These are phyloP conservation scores for Amniculicola lignicola DNA, from an alignment of 495 filamentous ascomycete genomes.

Conservation along the genomic window DNA sequence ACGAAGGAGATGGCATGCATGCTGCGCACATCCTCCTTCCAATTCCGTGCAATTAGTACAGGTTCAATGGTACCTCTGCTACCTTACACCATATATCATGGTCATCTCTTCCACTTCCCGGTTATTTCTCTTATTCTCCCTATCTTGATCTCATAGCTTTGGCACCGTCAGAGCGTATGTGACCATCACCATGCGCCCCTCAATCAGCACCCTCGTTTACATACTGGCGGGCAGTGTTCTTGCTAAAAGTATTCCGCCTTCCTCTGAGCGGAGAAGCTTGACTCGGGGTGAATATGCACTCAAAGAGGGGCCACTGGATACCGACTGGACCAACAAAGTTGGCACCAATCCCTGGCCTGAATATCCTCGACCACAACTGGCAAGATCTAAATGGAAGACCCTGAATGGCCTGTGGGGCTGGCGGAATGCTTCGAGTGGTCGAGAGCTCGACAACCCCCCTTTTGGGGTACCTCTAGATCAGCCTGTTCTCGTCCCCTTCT, in stretches of 20 bases:
- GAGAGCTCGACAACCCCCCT: conserved; percentile 47
- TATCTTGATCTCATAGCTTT: background rate
- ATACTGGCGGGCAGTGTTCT: background rate
- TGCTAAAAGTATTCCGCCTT: conserved; percentile 1
- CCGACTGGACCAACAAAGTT: conserved; percentile 60
- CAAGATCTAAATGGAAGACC: conserved; percentile 57
- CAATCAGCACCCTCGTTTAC: background rate
- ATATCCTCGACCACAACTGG: conserved; percentile 61
- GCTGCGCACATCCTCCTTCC: too few relatives aligned
- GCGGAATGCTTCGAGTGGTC: conserved; percentile 44
- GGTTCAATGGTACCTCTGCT: background rate
- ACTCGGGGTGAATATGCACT: conserved; percentile 33
- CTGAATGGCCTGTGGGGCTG: conserved; percentile 69
- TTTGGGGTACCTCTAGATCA: conserved; percentile 43
- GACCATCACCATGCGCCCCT: conserved; percentile 3
- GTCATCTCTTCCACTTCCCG: background rate
- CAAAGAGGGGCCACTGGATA: conserved; percentile 51
- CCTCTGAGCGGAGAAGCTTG: conserved; percentile 3
- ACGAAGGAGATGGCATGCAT: conserved; percentile 15
- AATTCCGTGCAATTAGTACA: background rate
- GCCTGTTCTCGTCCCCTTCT: conserved; percentile 62
- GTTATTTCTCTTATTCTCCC: background rate
- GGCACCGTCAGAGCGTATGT: background rate
- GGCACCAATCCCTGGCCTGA: conserved; percentile 64
- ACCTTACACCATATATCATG: background rate